phyloP scores from a whole-genome alignment of 805 yeast genomes.

The Candida lessepsii region DNA sequence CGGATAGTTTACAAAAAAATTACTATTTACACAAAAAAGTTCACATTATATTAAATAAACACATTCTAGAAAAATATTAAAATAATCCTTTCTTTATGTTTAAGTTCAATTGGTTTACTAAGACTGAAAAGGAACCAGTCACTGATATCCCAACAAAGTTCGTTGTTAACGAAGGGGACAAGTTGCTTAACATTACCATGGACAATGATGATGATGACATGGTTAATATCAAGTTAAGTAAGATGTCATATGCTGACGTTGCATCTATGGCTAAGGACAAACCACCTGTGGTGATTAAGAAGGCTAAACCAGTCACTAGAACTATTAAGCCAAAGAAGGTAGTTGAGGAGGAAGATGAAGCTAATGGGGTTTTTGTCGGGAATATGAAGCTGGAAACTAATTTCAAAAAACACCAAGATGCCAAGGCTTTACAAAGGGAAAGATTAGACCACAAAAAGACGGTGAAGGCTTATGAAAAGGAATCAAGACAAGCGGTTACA shows the following conservation, averaged over 20 bases:
- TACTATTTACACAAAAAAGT: too few relatives aligned
- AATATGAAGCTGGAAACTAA: conserved; percentile 19
- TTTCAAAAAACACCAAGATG: conserved; percentile 18
- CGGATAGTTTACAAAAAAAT: not conserved
- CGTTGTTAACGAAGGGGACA: conserved; percentile 26
- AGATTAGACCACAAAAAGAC: conserved; percentile 9
- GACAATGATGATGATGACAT: conserved; percentile 30
- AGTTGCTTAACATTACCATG: conserved; percentile 35
- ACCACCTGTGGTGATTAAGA: conserved; percentile 47
- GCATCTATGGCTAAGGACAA: conserved; percentile 15
- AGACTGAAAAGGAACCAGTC: conserved; percentile 16
- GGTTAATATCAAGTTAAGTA: conserved; percentile 35
- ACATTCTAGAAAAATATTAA: too few relatives aligned
- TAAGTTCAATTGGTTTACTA: conserved; percentile 16
- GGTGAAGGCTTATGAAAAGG: too few relatives aligned
- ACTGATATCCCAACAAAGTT: conserved; percentile 26
- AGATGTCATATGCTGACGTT: conserved; percentile 45
- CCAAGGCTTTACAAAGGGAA: conserved; percentile 15
- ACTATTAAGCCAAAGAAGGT: not conserved
- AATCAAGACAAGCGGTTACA: too few relatives aligned
- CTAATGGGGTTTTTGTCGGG: conserved; percentile 13
- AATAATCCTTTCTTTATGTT: conserved; percentile 15
- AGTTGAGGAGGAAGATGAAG: conserved; percentile 6
- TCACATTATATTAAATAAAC: too few relatives aligned
- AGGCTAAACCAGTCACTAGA: not conserved